Conservation (phyloP, 176 grass and related monocot genomes). For the Bromus sterilis region DNA sequence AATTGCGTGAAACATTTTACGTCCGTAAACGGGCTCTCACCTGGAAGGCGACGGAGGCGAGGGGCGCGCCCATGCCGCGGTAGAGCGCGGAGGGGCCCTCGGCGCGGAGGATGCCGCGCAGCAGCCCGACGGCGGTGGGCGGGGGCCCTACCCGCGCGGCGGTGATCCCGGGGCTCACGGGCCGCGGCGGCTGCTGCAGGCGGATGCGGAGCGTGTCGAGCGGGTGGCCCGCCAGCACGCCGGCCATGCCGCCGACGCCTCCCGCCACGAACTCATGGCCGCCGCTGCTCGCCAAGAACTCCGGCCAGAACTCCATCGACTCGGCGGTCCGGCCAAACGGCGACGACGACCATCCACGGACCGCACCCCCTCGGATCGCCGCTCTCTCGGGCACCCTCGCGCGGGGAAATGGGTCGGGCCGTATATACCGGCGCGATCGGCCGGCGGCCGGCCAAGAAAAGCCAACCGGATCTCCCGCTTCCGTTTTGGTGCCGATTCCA, state of each 20-base stretch:
- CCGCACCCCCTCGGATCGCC: not conserved
- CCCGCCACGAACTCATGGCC: slow-evolving; percentile 83
- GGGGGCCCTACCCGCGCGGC: not conserved
- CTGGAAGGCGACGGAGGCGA: slow-evolving; percentile 85
- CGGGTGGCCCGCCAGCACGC: slow-evolving; percentile 77
- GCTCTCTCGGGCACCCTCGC: not conserved
- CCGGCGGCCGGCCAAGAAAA: not conserved
- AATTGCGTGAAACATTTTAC: not conserved
- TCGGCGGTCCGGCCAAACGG: not conserved
- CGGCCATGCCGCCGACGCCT: slow-evolving; percentile 83
- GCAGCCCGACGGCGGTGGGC: slow-evolving; percentile 40
- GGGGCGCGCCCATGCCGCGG: slow-evolving; percentile 91
- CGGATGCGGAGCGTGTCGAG: slow-evolving; percentile 95
- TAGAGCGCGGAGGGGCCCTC: slow-evolving; percentile 90
- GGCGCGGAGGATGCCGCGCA: slow-evolving; percentile 60
- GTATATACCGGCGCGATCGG: not conserved
- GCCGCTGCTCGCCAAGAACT: slow-evolving; percentile 84
- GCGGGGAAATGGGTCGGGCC: not conserved
- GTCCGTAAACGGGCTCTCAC: not conserved
- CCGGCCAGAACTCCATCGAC: slow-evolving; percentile 97
- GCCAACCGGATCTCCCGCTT: not conserved
- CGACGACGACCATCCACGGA: slow-evolving; percentile 12
- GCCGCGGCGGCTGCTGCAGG: slow-evolving; percentile 61
- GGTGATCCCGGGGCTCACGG: slow-evolving; percentile 13
- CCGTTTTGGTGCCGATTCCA: not conserved